Base-by-base conservation (phyloP, 352 stramenopile species). In the Phytophthora sansomeana region DNA sequence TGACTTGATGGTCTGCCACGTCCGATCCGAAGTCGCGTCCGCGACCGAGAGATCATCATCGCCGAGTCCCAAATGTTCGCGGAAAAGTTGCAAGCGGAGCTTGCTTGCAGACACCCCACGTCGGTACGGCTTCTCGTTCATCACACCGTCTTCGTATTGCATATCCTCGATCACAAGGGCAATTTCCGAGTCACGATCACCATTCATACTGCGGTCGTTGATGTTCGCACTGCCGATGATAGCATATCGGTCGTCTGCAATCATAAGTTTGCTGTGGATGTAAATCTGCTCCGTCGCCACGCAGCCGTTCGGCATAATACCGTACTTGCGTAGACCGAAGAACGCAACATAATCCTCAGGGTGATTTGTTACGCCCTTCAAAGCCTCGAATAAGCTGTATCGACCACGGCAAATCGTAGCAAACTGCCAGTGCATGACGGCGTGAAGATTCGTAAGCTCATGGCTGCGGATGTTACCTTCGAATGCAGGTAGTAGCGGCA, bases 181-280 rank as follows among this genome's bases (percentile, higher is more conserved):
- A 64, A 96, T 96, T 42, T 96, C 89, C 21, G 87, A 95, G 61
- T 96, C 89, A 41, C 93, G 91, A 43, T 97, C 88, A 38, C 95
- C 95, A 47, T 92, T 91, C 85, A 98, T 96, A 63, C 91, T 98
- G 7, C 95, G 90, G 64, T 98, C 93, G 51, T 98, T 98, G 54
- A 98, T 98, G 78, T 98, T 98, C 9, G 94, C 95, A 53, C 88
- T 97, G 17, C 95, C 95, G 44, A 98, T 87, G 33, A 98, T 95
- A 46, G 77, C 89, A 19, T 90, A 88, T 56, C 84, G 83, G 64
- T 98, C 95, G 57, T 98, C 95, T 0, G 81, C 85, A 29, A 97
- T 95, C 52, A 97, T 75, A 4, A 97, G 72, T 72, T 97, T 97
- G 64, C 87, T 94, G 75, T 98, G 92, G 57, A 98, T 94, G 73